Evolutionary conservation across 169 alveolate genomes (phyloP).

Genomic region (Theileria equi): DNA sequence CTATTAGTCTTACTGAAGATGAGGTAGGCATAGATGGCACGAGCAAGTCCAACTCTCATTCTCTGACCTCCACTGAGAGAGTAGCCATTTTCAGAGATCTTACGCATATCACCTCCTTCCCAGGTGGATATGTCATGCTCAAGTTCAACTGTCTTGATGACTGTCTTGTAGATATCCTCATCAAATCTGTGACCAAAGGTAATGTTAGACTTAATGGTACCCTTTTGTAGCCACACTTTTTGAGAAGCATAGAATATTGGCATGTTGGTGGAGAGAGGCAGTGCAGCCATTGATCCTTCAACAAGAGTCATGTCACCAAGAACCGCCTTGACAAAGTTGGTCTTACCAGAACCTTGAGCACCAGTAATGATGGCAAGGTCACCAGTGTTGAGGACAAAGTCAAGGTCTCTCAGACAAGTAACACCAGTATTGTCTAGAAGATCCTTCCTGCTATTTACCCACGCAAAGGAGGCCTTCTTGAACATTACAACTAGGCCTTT

Average conservation of each 20-base stretch:
- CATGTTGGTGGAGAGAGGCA: conserved; percentile 43
- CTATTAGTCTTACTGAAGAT: conserved; percentile 53
- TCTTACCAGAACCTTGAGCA: conserved; percentile 52
- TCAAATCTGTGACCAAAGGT: conserved; percentile 36
- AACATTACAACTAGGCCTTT: conserved; percentile 17
- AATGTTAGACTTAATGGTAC: conserved; percentile 41
- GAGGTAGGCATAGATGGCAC: conserved; percentile 84
- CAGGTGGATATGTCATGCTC: conserved; percentile 42
- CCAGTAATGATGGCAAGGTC: conserved; percentile 43
- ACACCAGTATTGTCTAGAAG: neutral
- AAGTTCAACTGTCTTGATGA: conserved; percentile 26
- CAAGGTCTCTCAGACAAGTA: neutral
- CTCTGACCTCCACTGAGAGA: conserved; percentile 90
- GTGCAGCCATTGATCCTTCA: conserved; percentile 54
- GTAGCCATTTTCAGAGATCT: conserved; percentile 44
- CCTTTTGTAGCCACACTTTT: conserved; percentile 49
- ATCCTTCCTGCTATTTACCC: conserved; percentile 15
- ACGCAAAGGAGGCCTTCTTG: conserved; percentile 35
- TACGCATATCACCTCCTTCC: conserved; percentile 56
- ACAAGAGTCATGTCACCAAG: conserved; percentile 56
- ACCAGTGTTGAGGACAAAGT: conserved; percentile 31
- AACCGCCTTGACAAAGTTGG: conserved; percentile 37
- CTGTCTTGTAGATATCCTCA: conserved; percentile 29
- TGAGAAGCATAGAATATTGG: conserved; percentile 60
- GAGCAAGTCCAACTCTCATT: conserved; percentile 88